Conservation (phyloP, 2,329 filamentous ascomycete genomes). For the Fusarium burgessii region DNA sequence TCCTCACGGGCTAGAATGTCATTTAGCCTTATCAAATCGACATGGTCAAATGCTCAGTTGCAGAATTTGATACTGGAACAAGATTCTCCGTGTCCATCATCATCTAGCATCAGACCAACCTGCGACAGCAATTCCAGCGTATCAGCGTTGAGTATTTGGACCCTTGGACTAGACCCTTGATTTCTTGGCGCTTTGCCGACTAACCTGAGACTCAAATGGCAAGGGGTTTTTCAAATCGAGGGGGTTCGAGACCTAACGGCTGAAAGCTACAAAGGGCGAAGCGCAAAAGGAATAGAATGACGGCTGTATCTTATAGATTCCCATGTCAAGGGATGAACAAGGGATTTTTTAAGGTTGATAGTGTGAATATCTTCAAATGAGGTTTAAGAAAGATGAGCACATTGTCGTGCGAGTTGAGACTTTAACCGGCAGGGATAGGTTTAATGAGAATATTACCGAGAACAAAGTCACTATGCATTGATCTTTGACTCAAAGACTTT, state of each 20-base stretch:
- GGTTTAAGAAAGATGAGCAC: constrained; percentile 4
- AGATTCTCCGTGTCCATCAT: constrained; percentile 44
- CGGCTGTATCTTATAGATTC: constrained; percentile 41
- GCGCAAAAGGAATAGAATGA: constrained; percentile 19
- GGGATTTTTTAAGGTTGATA: constrained; percentile 9
- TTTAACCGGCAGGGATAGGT: constrained; percentile 12
- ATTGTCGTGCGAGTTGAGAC: constrained; percentile 11
- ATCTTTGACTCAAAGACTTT: constrained; percentile 6
- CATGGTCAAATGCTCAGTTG: constrained; percentile 31
- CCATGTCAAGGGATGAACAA: constrained; percentile 33
- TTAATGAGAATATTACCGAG: constrained; percentile 20
- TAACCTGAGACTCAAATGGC: constrained; percentile 44
- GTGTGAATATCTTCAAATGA: constrained; percentile 17
- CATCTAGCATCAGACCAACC: constrained; percentile 42
- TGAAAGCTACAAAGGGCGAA: constrained; percentile 31
- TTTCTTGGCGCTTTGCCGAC: constrained; percentile 34
- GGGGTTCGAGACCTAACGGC: constrained; percentile 20
- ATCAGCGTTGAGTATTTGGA: constrained; percentile 32
- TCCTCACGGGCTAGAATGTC: neutral
- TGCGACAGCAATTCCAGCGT: constrained; percentile 41
- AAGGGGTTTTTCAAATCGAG: constrained; percentile 28
- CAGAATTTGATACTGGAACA: constrained; percentile 39
- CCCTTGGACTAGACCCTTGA: constrained; percentile 28
- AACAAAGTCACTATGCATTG: constrained; percentile 1
- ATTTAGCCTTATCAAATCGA: constrained; percentile 25